A percentile compares a stretch with the other conserved stretches of the same genome.
Conservation (phyloP, 768 basidiomycete species). For the Trametopsis cervina region DNA sequence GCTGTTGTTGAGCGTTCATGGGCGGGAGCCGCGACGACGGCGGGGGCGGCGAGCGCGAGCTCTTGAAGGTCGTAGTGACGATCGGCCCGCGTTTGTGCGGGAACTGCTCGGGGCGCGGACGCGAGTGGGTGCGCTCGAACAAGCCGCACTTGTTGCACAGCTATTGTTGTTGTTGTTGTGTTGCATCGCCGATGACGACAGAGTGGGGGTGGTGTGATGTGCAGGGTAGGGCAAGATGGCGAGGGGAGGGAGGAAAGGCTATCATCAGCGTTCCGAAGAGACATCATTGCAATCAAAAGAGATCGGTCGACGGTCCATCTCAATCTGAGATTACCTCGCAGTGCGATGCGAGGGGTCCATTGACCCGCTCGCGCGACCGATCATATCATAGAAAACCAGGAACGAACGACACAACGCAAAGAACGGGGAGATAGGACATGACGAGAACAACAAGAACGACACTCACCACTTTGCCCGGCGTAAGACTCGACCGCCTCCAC, state of each 20-base stretch:
- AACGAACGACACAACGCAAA: neutral
- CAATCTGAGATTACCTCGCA: no score
- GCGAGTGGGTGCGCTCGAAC: slow-evolving; percentile 75
- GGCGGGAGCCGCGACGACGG: slow-evolving; percentile 26
- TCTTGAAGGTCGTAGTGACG: slow-evolving; percentile 41
- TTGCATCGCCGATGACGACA: slow-evolving; percentile 12
- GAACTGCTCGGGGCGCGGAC: slow-evolving; percentile 74
- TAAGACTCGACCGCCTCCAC: slow-evolving; percentile 71
- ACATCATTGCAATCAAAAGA: no score
- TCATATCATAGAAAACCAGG: neutral
- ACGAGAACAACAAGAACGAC: no score
- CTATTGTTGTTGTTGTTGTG: no score
- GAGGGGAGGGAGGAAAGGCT: no score
- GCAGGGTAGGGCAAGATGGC: no score
- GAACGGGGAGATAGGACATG: neutral
- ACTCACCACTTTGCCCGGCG: slow-evolving; percentile 70
- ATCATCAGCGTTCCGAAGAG: no score
- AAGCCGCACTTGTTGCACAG: slow-evolving; percentile 65
- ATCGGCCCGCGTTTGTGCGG: slow-evolving; percentile 73
- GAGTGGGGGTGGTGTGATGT: neutral
- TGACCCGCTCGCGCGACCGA: no score
- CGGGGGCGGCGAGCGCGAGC: slow-evolving; percentile 38
- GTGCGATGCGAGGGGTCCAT: no score
- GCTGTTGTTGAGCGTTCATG: slow-evolving; percentile 29
- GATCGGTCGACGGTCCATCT: no score